Evolutionary conservation across 2,329 filamentous ascomycete species (phyloP), one percentile per base, ranked within the genome.

Genomic region (Graphilbum ipis-grandicollis): DNA sequence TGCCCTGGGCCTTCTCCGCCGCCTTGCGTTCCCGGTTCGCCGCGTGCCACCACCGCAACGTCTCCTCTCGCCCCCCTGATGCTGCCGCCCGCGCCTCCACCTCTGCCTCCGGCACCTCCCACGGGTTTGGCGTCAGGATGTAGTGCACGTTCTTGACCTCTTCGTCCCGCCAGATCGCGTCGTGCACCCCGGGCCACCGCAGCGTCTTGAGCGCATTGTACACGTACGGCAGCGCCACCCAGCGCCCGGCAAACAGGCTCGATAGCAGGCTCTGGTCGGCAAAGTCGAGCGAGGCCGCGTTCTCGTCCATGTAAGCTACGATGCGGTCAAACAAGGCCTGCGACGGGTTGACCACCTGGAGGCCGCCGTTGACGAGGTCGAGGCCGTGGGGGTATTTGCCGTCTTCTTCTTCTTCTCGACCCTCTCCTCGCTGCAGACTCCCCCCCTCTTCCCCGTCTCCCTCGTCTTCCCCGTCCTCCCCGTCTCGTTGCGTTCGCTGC

Each of bases 141-240:
- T 71, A 75, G 48, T 76, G 71, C 6, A 76, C 51, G 45, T 72
- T 73, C 57, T 71, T 73, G 35, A 75, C 66, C 30, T 55, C 49
- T 15, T 64, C 64, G 45, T 76, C 71, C 10, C 57, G 52, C 71
- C 71, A 76, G 39, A 76, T 68, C 39, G 54, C 48, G 21, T 54
- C 51, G 47, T 76, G 71, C 22, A 73, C 68, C 12, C 56, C 59
- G 14, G 56, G 39, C 46, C 46, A 48, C n/a, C 47, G 46, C 56
- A 75, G 42, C 14, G 71, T 74, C 62, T 75, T 75, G 42, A 76
- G 60, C 9, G 68, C 71, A 44, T 76, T 76, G 51, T 75, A 75
- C 13, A 64, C 55, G 46, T 75, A 75, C 2, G 70, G 68, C 46
- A 76, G 55, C 6, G 65, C 50, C 12, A 68, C 63, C 71, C 71